Evolutionary conservation across 2,329 filamentous ascomycete species (phyloP).

Genomic region (Pyrenochaeta sp.): DNA sequence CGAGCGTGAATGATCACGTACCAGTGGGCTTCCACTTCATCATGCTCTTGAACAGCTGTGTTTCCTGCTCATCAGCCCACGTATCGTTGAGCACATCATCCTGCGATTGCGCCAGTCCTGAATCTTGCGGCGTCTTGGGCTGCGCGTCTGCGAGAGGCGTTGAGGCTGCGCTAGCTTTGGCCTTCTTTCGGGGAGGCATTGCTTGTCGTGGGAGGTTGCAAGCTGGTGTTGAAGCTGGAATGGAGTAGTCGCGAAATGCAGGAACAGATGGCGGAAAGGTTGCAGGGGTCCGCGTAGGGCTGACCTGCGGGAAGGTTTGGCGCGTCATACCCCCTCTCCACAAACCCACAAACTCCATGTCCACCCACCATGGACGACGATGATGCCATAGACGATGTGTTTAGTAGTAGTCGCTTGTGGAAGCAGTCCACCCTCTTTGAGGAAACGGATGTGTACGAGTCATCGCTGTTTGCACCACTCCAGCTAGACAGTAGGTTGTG

Average conservation of each 20-base stretch:
- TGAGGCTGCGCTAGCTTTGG: conserved; percentile 65
- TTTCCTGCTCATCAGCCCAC: conserved; percentile 97
- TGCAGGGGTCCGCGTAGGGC: conserved; percentile 36
- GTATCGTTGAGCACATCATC: conserved; percentile 71
- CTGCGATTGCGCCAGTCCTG: conserved; percentile 57
- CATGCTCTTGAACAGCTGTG: conserved; percentile 89
- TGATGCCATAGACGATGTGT: conserved; percentile 63
- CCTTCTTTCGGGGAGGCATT: conserved; percentile 78
- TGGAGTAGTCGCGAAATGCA: conserved; percentile 12
- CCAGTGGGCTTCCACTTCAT: conserved; percentile 97
- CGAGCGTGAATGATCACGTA: neutral
- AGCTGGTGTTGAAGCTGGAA: neutral
- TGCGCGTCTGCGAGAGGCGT: conserved; percentile 59
- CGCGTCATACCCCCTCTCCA: conserved; percentile 42
- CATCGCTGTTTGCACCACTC: conserved; percentile 43
- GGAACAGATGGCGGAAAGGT: conserved; percentile 12
- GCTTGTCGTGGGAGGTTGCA: conserved; percentile 8
- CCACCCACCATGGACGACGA: conserved; percentile 39
- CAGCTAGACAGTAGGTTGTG: conserved; percentile 47
- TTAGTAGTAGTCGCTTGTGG: conserved; percentile 71
- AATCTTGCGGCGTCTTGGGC: conserved; percentile 51
- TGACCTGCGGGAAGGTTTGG: conserved; percentile 32
- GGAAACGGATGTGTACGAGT: conserved; percentile 27
- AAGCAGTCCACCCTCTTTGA: conserved; percentile 59
- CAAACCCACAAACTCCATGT: conserved; percentile 1